Evolutionary conservation across 2,329 filamentous ascomycete species (phyloP).

Genomic region (Cordyceps javanica): DNA sequence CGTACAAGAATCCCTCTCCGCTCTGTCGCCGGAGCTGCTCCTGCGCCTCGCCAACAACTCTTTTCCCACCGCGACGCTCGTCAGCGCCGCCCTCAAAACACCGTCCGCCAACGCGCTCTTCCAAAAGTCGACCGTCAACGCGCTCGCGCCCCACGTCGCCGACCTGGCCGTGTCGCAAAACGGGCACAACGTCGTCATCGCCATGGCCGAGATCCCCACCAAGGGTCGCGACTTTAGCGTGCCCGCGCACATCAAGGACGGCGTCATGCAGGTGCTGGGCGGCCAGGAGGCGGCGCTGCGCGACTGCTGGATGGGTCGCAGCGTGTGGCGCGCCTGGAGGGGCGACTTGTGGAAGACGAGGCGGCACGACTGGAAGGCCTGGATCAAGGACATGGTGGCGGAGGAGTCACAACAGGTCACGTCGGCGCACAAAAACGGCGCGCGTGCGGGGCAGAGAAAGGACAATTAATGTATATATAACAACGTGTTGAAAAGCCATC

Average conservation of each 20-base stretch:
- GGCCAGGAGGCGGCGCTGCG: slow-evolving; percentile 43
- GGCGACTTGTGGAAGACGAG: slow-evolving; percentile 52
- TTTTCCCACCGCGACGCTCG: slow-evolving; percentile 41
- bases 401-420: slow-evolving; percentile 9
- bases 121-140: slow-evolving; percentile 49
- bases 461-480: background rate
- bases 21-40: slow-evolving; percentile 49
- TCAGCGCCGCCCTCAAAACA: slow-evolving; percentile 44
- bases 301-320: slow-evolving; percentile 48
- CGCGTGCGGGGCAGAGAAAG: background rate
- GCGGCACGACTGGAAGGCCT: slow-evolving; percentile 48
- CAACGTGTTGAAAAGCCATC: background rate
- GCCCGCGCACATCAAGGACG: slow-evolving; percentile 53
- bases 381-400: slow-evolving; percentile 45
- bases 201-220: slow-evolving; percentile 44
- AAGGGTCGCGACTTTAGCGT: slow-evolving; percentile 42
- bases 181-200: slow-evolving; percentile 46
- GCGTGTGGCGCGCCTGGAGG: slow-evolving; percentile 52
- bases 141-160: slow-evolving; percentile 38
- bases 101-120: slow-evolving; percentile 45
- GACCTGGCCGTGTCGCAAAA: slow-evolving; percentile 43
- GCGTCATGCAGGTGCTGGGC: slow-evolving; percentile 44
- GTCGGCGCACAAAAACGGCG: slow-evolving; percentile 3
- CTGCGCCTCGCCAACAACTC: slow-evolving; percentile 58
- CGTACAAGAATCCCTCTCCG: slow-evolving; percentile 65